Conservation (phyloP, 2,329 filamentous ascomycete species). For the Verticillium nonalfalfae region DNA sequence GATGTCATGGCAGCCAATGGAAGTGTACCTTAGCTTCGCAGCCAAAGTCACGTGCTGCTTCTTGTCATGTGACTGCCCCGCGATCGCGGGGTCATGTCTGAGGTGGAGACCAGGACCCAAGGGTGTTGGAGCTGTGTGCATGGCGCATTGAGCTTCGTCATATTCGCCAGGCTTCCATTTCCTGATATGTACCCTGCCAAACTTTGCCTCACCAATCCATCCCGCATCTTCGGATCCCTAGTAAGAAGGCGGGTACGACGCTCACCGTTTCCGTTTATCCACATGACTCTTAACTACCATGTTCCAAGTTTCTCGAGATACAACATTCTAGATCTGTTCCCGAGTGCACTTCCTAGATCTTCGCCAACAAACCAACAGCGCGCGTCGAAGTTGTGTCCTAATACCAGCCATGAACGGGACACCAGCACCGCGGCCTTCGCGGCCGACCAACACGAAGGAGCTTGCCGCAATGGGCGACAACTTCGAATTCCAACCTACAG, state of each 20-base stretch:
- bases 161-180: background rate
- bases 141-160: background rate
- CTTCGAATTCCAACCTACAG: slow-evolving; percentile 73
- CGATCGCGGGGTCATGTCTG: background rate
- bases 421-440: slow-evolving; percentile 26
- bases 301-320: background rate
- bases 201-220: background rate
- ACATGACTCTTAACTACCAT: background rate
- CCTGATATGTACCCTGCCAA: background rate
- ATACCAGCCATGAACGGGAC: slow-evolving; percentile 17
- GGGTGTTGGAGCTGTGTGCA: background rate
- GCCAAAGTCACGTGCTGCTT: background rate
- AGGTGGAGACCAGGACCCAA: background rate
- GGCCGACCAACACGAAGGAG: slow-evolving; percentile 69
- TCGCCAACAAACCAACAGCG: background rate
- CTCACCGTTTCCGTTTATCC: background rate
- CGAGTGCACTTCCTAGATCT: background rate
- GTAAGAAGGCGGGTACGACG: background rate
- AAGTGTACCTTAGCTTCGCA: too few species aligned
- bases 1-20: too few species aligned
- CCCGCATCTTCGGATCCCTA: background rate
- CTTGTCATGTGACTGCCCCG: background rate
- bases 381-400: background rate
- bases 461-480: slow-evolving; percentile 69
- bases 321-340: background rate